Evolutionary conservation across 805 yeast species (phyloP), one percentile per base, ranked within the genome.

Genomic region (Candida maris): DNA sequence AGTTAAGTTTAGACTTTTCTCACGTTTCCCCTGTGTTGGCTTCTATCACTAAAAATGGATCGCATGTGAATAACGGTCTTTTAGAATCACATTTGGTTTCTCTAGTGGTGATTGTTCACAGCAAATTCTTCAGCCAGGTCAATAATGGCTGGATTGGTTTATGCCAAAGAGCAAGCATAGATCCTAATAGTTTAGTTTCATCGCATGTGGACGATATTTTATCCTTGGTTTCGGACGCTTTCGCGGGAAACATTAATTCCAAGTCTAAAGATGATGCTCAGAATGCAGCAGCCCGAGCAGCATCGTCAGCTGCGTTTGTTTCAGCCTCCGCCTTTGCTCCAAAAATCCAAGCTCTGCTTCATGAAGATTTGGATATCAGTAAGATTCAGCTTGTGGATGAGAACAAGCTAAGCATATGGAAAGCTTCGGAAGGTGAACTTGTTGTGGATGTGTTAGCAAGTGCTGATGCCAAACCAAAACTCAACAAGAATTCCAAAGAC

Each of bases 401-500:
- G 2, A 65, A 71, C 9, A 75, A 79, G 27, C 52, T 84, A 14
- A 59, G 62, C 10, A 83, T 93, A 23, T 85, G 86, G 82, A 68
- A 63, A 30, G 81, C 82, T 7, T 56, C 67, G 0, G 94, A 80
- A 30, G 94, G 88, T 2, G 79, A 73, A 30, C 56, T 82, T 36
- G 93, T 83, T 2, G 61, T 79, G 14, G 79, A 85, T 51, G 77
- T 85, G 4, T 58, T 85, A 32, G 73, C 70, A 24, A 49, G 56
- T 9, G 53, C 54, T 19, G 63, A 62, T 37, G 72, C 67, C 52
- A 61, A 65, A 10, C 64, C 66, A 21, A 65, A 62, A 4, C 76
- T 77, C 10, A 76, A 77, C 53, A 85, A 84, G 56, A 85, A 85
- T 55, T 65, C 85, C 1, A 88, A 81, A 54, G 96, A 88, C 51